Evolutionary conservation across 2,329 filamentous ascomycete genomes (phyloP), one percentile per base, ranked within the genome.

Genomic region (Exophiala dermatitidis): DNA sequence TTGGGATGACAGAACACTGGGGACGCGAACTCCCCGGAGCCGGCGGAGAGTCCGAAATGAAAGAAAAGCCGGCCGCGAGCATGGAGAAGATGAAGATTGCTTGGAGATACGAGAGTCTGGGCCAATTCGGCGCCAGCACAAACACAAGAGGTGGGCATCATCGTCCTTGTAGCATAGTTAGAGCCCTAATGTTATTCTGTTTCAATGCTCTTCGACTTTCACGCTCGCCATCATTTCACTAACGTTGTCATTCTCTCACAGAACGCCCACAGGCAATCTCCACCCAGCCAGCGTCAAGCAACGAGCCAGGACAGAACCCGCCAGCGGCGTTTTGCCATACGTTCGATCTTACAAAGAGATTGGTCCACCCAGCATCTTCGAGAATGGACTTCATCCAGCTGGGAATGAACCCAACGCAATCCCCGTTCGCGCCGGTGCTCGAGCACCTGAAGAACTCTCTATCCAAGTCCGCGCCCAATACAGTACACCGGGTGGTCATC

Each of bases 11-110:
- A 5, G 86, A 93, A 57, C 75, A 78, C 44, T 97, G 93, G 93
- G 82, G 83, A 36, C 77, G 86, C 59, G 89, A 91, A 62, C 74
- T 98, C 26, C 93, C 93, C 2, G 91, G 86, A 0, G 68, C 94
- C 33, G 77, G 78, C 44, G 71, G 76, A 59, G 71, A 75, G 47
- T 68, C 74, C 33, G 71, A 76, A 62, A 67, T 76, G 32, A 72
- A 75, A 33, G 69, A 73, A 41, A 72, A 70, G 52, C 64, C 66
- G 6, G 67, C 65, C 40, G 64, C 30, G 12, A 31, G 68, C 60
- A 76, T 77, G 9, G 86, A 91, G 58, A 90, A 85, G 70, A 97
- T 98, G 93, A 97, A 95, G 74, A 98, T 98, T 74, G 93, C 93
- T 2, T 98, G 93, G 93, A 80, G 93, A 68, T 98, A 98, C 72